Base-by-base conservation (phyloP, 768 basidiomycete genomes). In the Phlebiopsis flavidoalba region DNA sequence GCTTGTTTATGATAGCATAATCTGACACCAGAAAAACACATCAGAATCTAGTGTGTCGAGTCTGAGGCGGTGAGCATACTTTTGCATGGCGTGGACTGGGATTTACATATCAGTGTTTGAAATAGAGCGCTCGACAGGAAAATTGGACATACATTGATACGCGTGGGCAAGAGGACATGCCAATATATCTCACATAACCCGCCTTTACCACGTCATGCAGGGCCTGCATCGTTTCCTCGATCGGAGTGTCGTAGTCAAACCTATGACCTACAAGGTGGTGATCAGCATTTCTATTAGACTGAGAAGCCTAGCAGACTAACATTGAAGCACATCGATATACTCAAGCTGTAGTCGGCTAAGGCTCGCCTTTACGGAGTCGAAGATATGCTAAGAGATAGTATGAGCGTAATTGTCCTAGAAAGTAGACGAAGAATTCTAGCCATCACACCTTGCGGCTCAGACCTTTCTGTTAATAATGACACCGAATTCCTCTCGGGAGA, bases 301-400 rank as follows among this genome's bases (percentile, higher is more conserved):
- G 35, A 10, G 53, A 71, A 72, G 59, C 67, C 46, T 10, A 12
- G 11, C 12, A 22, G 24, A 22, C 77, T 63, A 64, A 78, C 87
- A 88, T 74, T 91, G 89, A 8, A 91, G 72, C 0, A 91, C 73
- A 66, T 92, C 91, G 66, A 93, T 78, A 64, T 91, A 89, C 55
- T 92, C 89, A 26, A 89, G 70, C 53, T 90, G 86, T 1, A 93
- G 77, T n/a, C 89, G 79, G 67, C 86, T 72, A 59, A 92, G 70
- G 50, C 84, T 84, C n/a, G 75, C 73, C 66, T 86, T 84, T 40
- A 88, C 81, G 0, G 83, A 75, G 35, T 86, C 87, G 64, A 93
- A 92, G 40, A 92, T 89, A 66, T 86, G 83, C 84, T 59, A 36
- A 31, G n/a, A n/a, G 2, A 5, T 17, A 47, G 19, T 21, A 14